phyloP scores from a whole-genome alignment of 1,139 yeast genomes.

The Oligophagozyma castellii region DNA sequence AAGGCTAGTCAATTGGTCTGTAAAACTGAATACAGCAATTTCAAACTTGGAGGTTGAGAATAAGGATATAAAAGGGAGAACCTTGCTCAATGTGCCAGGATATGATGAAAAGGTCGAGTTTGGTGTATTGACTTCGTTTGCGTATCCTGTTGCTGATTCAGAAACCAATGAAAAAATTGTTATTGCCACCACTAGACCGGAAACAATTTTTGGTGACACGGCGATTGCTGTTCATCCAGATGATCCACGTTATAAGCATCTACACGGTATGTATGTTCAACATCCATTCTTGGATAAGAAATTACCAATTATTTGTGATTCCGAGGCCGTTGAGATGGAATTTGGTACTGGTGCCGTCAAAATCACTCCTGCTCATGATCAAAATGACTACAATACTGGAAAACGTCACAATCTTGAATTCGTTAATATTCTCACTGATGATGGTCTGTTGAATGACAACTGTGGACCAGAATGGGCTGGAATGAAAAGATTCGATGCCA shows the following conservation, averaged over 20 bases:
- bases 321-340: conserved; percentile 96
- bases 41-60: conserved; percentile 94
- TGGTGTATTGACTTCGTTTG: conserved; percentile 90
- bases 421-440: conserved; percentile 81
- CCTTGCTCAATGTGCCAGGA: conserved; percentile 73
- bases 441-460: conserved; percentile 78
- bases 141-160: conserved; percentile 78
- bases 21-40: conserved; percentile 83
- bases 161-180: conserved; percentile 57
- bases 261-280: conserved; percentile 82
- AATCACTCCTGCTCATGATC: conserved; percentile 97
- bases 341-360: conserved; percentile 99
- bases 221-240: conserved; percentile 96
- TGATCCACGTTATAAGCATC: conserved; percentile 80
- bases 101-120: conserved; percentile 85
- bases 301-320: conserved; percentile 77
- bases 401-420: conserved; percentile 84
- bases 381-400: conserved; percentile 93
- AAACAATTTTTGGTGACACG: conserved; percentile 94
- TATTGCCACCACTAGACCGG: conserved; percentile 98
- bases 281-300: conserved; percentile 85
- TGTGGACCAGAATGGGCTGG: conserved; percentile 87
- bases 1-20: conserved; percentile 94
- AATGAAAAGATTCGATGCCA: conserved; percentile 87
- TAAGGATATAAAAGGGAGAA: conserved; percentile 74